Percentiles rank a stretch among this genome's conserved stretches.
phyloP scores from a whole-genome alignment of 1,284 basidiomycete genomes.

The Trametes sp. region DNA sequence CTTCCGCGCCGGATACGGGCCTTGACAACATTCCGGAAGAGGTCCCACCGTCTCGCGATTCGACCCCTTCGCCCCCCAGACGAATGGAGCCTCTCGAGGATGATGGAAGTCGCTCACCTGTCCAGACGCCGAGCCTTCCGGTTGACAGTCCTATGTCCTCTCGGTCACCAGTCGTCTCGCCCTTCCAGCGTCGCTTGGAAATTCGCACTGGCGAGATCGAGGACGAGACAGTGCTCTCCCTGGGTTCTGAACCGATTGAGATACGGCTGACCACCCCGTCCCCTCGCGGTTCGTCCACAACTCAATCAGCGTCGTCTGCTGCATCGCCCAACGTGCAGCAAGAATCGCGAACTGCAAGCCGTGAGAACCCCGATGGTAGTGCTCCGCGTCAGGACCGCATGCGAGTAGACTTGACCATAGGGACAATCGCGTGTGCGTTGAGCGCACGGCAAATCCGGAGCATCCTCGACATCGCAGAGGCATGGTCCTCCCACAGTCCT shows the following conservation, averaged over 20 bases:
- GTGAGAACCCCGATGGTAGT: neutral
- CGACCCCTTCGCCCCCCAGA: conserved; percentile 6
- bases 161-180: conserved; percentile 4
- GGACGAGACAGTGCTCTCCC: conserved; percentile 61
- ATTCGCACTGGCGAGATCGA: conserved; percentile 31
- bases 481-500: conserved; percentile 45
- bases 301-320: neutral
- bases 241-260: conserved; percentile 63
- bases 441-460: conserved; percentile 60
- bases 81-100: neutral
- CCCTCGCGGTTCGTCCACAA: neutral
- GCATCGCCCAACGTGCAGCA: neutral
- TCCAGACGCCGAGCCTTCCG: neutral
- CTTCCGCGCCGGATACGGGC: conserved; percentile 31
- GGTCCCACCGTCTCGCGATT: neutral
- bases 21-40: conserved; percentile 26
- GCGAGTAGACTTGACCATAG: conserved; percentile 47
- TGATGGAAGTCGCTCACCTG: neutral
- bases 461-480: conserved; percentile 51
- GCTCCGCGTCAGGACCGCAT: conserved; percentile 26
- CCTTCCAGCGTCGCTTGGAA: conserved; percentile 14
- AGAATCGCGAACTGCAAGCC: neutral
- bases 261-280: conserved; percentile 61
- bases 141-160: neutral
- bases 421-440: conserved; percentile 60